Evolutionary conservation across 495 filamentous ascomycete genomes (phyloP).

Genomic region (Pseudotulostoma volvatum): DNA sequence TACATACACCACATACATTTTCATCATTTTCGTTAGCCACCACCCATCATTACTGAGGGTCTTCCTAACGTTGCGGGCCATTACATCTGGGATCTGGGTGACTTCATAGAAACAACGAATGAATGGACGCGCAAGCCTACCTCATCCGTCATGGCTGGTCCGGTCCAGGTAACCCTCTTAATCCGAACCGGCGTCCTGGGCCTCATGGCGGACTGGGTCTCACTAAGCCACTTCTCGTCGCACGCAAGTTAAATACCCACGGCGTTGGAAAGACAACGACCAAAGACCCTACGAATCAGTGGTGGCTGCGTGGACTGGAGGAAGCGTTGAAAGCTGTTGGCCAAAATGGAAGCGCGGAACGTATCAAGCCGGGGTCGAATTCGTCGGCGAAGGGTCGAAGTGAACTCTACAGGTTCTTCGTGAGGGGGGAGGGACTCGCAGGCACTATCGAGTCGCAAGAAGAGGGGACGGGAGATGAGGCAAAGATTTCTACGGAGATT

Average conservation of each 20-base stretch:
- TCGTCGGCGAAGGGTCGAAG: conserved; percentile 19
- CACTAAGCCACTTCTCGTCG: conserved; percentile 48
- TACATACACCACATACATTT: too few species aligned
- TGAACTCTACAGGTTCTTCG: conserved; percentile 70
- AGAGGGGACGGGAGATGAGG: conserved; percentile 5
- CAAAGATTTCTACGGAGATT: not conserved
- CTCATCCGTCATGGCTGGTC: conserved; percentile 66
- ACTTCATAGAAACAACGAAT: too few species aligned
- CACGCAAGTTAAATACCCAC: conserved; percentile 48
- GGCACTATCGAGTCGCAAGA: conserved; percentile 43
- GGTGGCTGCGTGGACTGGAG: conserved; percentile 74
- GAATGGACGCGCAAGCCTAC: conserved; percentile 55
- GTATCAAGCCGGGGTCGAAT: conserved; percentile 13
- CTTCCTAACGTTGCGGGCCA: too few species aligned
- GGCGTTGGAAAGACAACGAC: conserved; percentile 57
- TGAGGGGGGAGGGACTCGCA: conserved; percentile 52
- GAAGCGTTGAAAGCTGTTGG: conserved; percentile 52
- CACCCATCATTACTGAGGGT: too few species aligned
- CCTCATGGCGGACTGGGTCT: conserved; percentile 47
- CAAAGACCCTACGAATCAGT: conserved; percentile 47
- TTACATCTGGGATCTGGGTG: too few species aligned
- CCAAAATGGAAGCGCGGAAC: conserved; percentile 23
- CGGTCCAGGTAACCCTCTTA: conserved; percentile 57
- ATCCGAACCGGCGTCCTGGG: conserved; percentile 44
- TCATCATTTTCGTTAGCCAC: too few species aligned